These are phyloP conservation scores for Mycena polygramma DNA, from an alignment of 768 basidiomycete species.

Conservation along the genomic window DNA sequence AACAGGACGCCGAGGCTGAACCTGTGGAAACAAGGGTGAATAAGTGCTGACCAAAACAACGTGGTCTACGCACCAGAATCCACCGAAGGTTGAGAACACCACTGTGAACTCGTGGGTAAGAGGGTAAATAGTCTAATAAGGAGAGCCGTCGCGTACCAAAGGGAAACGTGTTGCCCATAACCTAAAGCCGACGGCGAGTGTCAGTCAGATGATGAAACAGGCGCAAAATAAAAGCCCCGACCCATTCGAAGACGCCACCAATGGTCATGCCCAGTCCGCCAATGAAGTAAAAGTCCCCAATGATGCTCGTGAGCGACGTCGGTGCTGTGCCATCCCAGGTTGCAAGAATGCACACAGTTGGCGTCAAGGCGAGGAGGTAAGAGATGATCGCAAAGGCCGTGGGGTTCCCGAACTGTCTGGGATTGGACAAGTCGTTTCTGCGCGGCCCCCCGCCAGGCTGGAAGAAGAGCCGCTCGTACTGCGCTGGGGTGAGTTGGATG, in stretches of 20 bases:
- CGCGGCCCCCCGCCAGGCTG: conserved; percentile 25
- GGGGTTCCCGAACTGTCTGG: conserved; percentile 34
- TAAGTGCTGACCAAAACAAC: neutral
- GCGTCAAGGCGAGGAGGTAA: conserved; percentile 36
- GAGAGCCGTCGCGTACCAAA: conserved; percentile 15
- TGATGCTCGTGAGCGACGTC: conserved; percentile 27
- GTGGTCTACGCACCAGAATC: conserved; percentile 31
- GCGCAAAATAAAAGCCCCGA: neutral
- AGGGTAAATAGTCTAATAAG: neutral
- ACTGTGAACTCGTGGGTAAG: conserved; percentile 16
- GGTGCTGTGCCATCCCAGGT: conserved; percentile 36
- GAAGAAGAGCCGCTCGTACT: conserved; percentile 38
- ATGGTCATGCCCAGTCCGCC: conserved; percentile 38
- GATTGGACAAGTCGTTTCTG: conserved; percentile 3
- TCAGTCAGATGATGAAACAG: conserved; percentile 15
- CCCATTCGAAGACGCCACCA: conserved; percentile 39
- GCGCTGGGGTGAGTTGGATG: conserved; percentile 32
- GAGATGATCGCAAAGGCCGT: conserved; percentile 37
- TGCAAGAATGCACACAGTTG: conserved; percentile 37
- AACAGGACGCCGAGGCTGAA: conserved; percentile 31
- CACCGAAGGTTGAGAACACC: conserved; percentile 37
- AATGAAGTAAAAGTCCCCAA: conserved; percentile 36
- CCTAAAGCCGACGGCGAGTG: conserved; percentile 19
- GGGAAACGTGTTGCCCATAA: conserved; percentile 40
- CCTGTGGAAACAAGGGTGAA: conserved; percentile 8